Conservation (phyloP, 148 eudicot genomes). For the Cornus florida region DNA sequence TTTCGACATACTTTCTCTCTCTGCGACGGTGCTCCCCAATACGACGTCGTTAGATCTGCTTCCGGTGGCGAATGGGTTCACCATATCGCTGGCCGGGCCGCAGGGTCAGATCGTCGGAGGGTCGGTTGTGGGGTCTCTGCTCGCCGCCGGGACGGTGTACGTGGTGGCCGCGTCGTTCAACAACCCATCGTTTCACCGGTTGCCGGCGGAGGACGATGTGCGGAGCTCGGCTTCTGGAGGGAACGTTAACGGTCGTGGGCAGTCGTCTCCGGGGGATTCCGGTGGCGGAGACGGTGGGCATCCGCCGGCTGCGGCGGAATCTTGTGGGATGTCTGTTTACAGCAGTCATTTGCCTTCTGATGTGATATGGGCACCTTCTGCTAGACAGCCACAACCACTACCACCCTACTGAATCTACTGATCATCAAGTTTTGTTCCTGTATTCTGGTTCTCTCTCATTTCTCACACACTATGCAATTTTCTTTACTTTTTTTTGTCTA, state of each 20-base stretch:
- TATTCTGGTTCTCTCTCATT: neutral
- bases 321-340: constrained; percentile 17
- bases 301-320: constrained; percentile 12
- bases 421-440: neutral
- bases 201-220: constrained; percentile 26
- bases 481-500: neutral
- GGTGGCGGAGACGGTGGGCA: constrained; percentile 27
- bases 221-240: neutral
- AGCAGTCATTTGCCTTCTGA: constrained; percentile 33
- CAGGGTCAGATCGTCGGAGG: constrained; percentile 58
- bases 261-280: constrained; percentile 28
- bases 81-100: constrained; percentile 50
- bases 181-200: constrained; percentile 29
- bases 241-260: neutral
- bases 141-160: constrained; percentile 35
- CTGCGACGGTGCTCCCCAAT: constrained; percentile 31
- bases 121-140: constrained; percentile 37
- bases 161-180: constrained; percentile 52
- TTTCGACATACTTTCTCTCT: constrained; percentile 47
- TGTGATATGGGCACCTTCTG: constrained; percentile 37
- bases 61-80: constrained; percentile 16
- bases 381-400: constrained; percentile 23
- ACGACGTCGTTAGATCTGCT: neutral
- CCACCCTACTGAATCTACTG: neutral
- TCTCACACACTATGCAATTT: neutral